Percentiles rank a stretch among this genome's conserved stretches.
Evolutionary conservation across 148 eudicot genomes (phyloP).

Genomic region (Cornus suecica): DNA sequence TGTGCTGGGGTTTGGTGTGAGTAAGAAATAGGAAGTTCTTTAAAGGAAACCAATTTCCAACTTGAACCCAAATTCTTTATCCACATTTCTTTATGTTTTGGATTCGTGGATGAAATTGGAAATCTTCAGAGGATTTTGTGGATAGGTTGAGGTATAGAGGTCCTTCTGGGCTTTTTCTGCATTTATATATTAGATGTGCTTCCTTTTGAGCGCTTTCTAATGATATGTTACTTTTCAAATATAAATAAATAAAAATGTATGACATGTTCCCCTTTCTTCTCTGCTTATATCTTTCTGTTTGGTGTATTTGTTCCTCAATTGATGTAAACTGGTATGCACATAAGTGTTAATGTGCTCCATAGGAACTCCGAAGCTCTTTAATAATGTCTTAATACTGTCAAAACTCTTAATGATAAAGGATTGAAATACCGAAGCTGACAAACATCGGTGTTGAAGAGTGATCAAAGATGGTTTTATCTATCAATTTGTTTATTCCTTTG

Average conservation of each 20-base stretch:
- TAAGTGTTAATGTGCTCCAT: neutral
- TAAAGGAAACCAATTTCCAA: too few relatives aligned
- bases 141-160: too few relatives aligned
- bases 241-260: too few relatives aligned
- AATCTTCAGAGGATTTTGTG: too few relatives aligned
- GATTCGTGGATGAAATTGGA: too few relatives aligned
- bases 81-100: too few relatives aligned
- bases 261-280: neutral
- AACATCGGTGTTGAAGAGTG: neutral
- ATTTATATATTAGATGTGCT: neutral
- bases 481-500: neutral
- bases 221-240: too few relatives aligned
- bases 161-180: too few relatives aligned
- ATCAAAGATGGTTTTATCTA: neutral
- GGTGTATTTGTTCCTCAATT: neutral
- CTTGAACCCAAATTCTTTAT: too few relatives aligned
- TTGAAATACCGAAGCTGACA: neutral
- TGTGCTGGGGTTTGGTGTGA: neutral
- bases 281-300: neutral
- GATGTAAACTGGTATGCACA: neutral
- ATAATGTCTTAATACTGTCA: too few relatives aligned
- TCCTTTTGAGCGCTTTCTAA: neutral
- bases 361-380: too few relatives aligned
- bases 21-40: neutral
- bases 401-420: neutral